Evolutionary conservation across 495 filamentous ascomycete genomes (phyloP), one percentile per base, ranked within the genome.

Genomic region (Neurospora discreta): DNA sequence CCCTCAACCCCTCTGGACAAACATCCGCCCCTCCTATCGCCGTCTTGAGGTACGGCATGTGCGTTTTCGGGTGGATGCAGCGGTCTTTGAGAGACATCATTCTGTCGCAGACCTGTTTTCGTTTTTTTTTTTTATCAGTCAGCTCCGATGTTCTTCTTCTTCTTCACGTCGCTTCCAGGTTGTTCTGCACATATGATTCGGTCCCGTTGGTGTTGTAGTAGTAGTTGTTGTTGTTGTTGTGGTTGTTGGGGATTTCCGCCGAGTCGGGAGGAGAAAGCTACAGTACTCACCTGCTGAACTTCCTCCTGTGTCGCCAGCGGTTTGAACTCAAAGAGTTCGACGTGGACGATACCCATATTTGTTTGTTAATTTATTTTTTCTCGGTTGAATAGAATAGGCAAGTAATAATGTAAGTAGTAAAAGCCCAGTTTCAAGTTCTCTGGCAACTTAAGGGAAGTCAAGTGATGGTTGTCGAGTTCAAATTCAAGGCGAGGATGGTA

Each of bases 1-100:
- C 89, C 76, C 6, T 58, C 20, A 46, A 20, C 43, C 46, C 46
- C 46, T 91, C 90, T 0, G 81, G 79, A 33, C 87, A 91, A 74
- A 88, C 90, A 71, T 93, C 86, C 52, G 76, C 78, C 0, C 90
- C 90, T 3, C 89, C 90, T 1, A 83, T 84, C 15, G 81, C 76
- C 3, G 85, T 80, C 71, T 85, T 84, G 71, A 93, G 83, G 72
- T 92, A 92, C 1, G 83, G 85, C 69, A 83, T 78, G 36, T 86
- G 77, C 7, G 84, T 81, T 9, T 77, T 81, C 13, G 86, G 86
- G 71, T 87, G 85, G 11, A 84, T 26, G 79, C 86, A 88, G 16
- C 81, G 81, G 60, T 78, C 72, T 65, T 77, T 75, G 13, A 85
- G 74, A 26, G 77, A 76, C 33, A 84, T 70, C 73, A 75, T 70